Evolutionary conservation across 352 stramenopile genomes (phyloP), one percentile per base, ranked within the genome.

Genomic region (Thraustochytrium sp.): DNA sequence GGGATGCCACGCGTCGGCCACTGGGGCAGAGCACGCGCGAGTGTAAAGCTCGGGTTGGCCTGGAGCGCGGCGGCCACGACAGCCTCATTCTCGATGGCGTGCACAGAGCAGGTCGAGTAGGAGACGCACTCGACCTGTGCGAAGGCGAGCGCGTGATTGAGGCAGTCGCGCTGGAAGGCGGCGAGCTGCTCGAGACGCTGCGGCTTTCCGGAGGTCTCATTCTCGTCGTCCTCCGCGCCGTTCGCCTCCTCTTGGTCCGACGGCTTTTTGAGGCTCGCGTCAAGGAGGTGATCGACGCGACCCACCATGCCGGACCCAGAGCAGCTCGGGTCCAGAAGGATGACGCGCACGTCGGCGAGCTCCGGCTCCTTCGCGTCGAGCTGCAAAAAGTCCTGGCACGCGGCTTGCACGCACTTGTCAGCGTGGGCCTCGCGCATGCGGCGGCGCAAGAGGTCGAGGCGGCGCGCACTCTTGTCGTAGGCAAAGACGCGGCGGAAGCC

Each of bases 61-160:
- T 92, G 92, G 42, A 99, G 87, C n/a, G 95, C 93, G 11, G 90
- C 88, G 34, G 87, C 83, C 31, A 98, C 94, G 18, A 98, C 95
- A 54, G 90, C 89, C 88, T 99, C 96, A 86, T 99, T 97, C 86
- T 99, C 96, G 83, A 96, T 91, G 55, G 93, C 89, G 87, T 98
- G 95, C 49, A 98, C 90, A 16, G 94, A 98, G 88, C 96, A 99
- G 40, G 96, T 99, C 29, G 95, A 98, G 88, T 99, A 99, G 26
- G 95, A 93, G 56, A 99, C 92, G 40, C 92, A 90, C 84, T 97
- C 86, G 0, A 98, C 95, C 76, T 94, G 86, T 2, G 94, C 92
- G 87, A 99, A 98, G 75, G 86, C 96, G 82, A 98, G 95, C 0
- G 94, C 93, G 88, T 98, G 97, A 54, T 92, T 87, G 3, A 99